A percentile compares a stretch with the other conserved stretches of the same genome.
phyloP scores from a whole-genome alignment of 495 filamentous ascomycete species.

The Daldinia caldariorum region DNA sequence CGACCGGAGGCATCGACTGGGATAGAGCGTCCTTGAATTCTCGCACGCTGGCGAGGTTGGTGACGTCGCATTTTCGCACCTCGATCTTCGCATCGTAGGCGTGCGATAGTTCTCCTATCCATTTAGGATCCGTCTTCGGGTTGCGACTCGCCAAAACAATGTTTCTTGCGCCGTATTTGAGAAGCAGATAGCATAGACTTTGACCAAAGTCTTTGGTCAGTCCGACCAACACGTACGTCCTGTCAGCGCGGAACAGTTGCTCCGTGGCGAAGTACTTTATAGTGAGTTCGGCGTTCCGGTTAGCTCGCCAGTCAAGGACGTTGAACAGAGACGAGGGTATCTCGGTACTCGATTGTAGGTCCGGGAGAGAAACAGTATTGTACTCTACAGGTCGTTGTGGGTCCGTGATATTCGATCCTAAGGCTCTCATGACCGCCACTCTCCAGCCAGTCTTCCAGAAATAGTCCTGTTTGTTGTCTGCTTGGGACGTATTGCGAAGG shows the following conservation, averaged over 20 bases:
- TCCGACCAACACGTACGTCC: constrained; percentile 68
- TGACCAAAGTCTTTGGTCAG: constrained; percentile 67
- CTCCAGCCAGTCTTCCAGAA: constrained; percentile 33
- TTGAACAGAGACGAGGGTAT: constrained; percentile 31
- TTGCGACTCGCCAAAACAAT: constrained; percentile 67
- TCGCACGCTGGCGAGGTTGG: constrained; percentile 41
- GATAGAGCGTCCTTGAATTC: constrained; percentile 45
- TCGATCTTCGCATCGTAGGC: constrained; percentile 45
- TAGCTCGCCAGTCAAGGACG: constrained; percentile 53
- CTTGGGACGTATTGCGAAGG: neutral
- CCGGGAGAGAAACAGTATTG: constrained; percentile 32
- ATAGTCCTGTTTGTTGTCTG: neutral
- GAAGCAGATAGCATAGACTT: constrained; percentile 68
- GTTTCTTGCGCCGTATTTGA: constrained; percentile 61
- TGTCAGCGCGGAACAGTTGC: constrained; percentile 49
- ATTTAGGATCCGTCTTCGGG: constrained; percentile 59
- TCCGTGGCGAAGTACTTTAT: constrained; percentile 32
- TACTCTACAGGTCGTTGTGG: neutral
- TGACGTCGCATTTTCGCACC: constrained; percentile 53
- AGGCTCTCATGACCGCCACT: constrained; percentile 36
- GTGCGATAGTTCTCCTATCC: constrained; percentile 54
- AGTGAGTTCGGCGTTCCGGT: constrained; percentile 39
- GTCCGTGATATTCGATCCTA: neutral
- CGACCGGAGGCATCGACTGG: constrained; percentile 49
- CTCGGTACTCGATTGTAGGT: constrained; percentile 31